Base-by-base conservation (phyloP, 2,329 filamentous ascomycete genomes). In the Aspergillus sp. region DNA sequence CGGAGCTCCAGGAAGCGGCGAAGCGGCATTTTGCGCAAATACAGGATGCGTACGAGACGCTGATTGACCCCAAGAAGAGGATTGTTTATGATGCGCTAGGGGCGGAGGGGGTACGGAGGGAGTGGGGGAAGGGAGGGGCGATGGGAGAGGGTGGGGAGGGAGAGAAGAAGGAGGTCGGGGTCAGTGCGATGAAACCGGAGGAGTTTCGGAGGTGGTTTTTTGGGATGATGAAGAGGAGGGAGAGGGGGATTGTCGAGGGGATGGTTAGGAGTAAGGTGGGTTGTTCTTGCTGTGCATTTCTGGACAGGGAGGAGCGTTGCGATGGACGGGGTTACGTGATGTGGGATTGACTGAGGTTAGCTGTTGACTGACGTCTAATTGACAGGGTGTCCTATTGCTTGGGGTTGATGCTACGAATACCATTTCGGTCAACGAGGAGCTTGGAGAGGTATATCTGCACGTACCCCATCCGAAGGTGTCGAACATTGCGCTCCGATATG, bases 21-120 rank as follows among this genome's bases (percentile, higher is more conserved):
- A 65, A 73, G 61, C 66, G 61, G 9, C 74, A 80, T n/a, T 81
- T 79, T 60, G 70, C 66, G 47, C 71, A 67, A 38, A 77, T 81
- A 58, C 72, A 72, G 22, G 71, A 73, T n/a, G 79, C 79, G 19
- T 80, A 81, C 59, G 76, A 78, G 59, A 76, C 76, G 5, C 72
- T 81, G 7, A 70, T 76, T 23, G 77, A 81, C 60, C 72, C 75
- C 11, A 66, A 74, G 60, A 81, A 80, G 64, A 71, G 79, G 48
- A 66, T 71, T 5, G 77, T 81, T 3, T 81, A 80, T 69, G 79
- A 81, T 68, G 54, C 80, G 38, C 56, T 79, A 25, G 79, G 79
- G 8, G 75, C 71, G 45, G 77, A 78, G 53, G 79, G 76, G 5
- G 76, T 80, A n/a, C 63, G 67, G 41, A 63, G 62, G 52, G 77